Evolutionary conservation across 257 asterid species (phyloP).

Genomic region (Capsicum chinense): DNA sequence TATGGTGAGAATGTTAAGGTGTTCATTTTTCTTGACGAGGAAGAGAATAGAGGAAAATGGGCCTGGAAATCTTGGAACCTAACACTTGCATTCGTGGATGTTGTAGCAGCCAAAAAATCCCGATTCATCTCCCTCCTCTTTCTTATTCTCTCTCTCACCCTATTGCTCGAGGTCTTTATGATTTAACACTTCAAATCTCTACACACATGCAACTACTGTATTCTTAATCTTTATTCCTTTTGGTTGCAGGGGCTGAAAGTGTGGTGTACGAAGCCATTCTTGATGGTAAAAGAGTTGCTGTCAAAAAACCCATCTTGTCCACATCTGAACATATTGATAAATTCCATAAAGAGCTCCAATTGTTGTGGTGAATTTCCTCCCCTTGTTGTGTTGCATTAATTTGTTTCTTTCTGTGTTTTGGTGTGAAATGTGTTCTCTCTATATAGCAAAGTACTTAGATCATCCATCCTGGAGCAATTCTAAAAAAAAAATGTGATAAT

Average conservation of each 20-base stretch:
- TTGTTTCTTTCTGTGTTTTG: neutral
- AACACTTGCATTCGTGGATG: slow-evolving; percentile 89
- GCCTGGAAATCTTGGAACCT: slow-evolving; percentile 61
- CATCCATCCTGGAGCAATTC: neutral
- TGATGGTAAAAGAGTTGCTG: slow-evolving; percentile 76
- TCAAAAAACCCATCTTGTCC: slow-evolving; percentile 77
- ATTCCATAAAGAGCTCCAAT: slow-evolving; percentile 80
- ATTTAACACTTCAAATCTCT: no score
- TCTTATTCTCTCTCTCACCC: slow-evolving; percentile 72
- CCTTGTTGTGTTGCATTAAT: neutral
- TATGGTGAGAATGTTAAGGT: no score
- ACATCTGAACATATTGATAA: slow-evolving; percentile 76
- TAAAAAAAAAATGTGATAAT: neutral
- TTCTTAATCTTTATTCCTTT: neutral
- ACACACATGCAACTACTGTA: neutral
- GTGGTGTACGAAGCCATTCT: slow-evolving; percentile 76
- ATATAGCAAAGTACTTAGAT: neutral
- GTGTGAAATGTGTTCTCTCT: neutral
- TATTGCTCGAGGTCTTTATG: slow-evolving; percentile 71
- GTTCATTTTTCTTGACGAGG: neutral
- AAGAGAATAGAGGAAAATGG: slow-evolving; percentile 48
- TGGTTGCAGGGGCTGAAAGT: slow-evolving; percentile 79
- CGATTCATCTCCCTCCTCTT: slow-evolving; percentile 77
- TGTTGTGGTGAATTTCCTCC: slow-evolving; percentile 49
- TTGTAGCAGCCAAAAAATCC: slow-evolving; percentile 82